phyloP scores from a whole-genome alignment of 805 yeast species.

The Candida coleopterorum region DNA sequence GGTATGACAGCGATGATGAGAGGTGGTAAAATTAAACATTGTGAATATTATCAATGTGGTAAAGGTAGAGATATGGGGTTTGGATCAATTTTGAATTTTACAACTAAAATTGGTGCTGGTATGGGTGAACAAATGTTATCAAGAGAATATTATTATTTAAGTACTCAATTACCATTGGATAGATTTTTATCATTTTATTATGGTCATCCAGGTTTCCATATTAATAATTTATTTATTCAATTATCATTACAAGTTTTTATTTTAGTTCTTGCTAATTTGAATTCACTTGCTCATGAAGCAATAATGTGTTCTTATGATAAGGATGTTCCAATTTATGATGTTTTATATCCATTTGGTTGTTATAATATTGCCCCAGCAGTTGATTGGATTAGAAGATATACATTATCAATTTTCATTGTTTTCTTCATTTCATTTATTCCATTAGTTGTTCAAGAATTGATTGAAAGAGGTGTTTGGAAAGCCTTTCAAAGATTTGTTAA shows the following conservation, averaged over 20 bases:
- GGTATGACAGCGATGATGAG: conserved; percentile 76
- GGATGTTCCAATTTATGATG: conserved; percentile 56
- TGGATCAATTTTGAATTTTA: conserved; percentile 75
- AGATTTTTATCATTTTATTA: conserved; percentile 75
- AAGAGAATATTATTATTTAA: conserved; percentile 73
- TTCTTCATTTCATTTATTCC: conserved; percentile 74
- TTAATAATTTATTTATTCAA: conserved; percentile 71
- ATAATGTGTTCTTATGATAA: conserved; percentile 58
- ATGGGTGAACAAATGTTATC: conserved; percentile 88
- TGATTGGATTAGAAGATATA: conserved; percentile 70
- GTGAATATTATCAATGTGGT: conserved; percentile 82
- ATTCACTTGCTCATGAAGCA: conserved; percentile 58
- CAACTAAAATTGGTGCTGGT: conserved; percentile 83
- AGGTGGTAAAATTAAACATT: conserved; percentile 81
- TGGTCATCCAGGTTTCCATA: conserved; percentile 84
- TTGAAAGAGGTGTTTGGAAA: conserved; percentile 71
- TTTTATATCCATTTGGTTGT: conserved; percentile 65
- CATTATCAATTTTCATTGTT: conserved; percentile 68
- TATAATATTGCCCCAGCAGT: conserved; percentile 64
- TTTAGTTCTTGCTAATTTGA: conserved; percentile 58
- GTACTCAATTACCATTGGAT: conserved; percentile 73
- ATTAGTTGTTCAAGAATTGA: conserved; percentile 68
- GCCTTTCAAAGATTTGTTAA: conserved; percentile 59
- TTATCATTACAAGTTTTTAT: conserved; percentile 54
- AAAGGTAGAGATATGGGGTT: conserved; percentile 84